Base-by-base conservation (phyloP, 2,329 filamentous ascomycete species). In the Claviceps paspali region DNA sequence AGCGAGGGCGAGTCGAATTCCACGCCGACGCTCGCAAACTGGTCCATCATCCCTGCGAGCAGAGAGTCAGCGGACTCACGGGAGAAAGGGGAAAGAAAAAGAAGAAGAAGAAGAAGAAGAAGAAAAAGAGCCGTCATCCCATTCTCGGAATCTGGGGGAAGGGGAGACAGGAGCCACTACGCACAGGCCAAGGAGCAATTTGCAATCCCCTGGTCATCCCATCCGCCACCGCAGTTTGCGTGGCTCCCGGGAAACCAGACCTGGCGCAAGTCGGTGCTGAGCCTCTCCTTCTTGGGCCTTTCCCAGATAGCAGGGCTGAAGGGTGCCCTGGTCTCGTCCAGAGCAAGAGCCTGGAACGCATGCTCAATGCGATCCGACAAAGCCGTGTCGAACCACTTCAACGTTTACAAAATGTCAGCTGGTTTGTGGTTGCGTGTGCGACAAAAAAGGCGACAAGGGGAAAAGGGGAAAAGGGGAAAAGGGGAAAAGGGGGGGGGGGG, bases 191-290 rank as follows among this genome's bases (percentile, higher is more conserved):
- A 50, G 17, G 54, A 55, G 12, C 54, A 51, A 36, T 63, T 58
- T 3, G 61, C 52, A 15, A 62, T 55, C 31, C 63, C 64, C 41
- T 68, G 61, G 33, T 71, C 67, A 5, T 56, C 51, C 71, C 71
- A 80, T 2, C 79, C 79, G 23, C 79, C 79, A 4, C 79, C 79
- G 33, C 81, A 73, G 47, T 83, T 80, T 9, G 66, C 73, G 50
- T 86, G 81, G 35, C 70, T 73, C 6, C 80, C 80, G 0, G 80
- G 75, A 48, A 86, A 85, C 75, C 75, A 79, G 10, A 68, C 64
- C 43, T 69, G 66, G 21, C 64, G 57, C 31, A 69, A 53, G 41
- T 69, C 59, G 2, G 63, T 65, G 17, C 51, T 56, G 11, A 54
- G 47, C 26, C 51, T 53, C 22, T 61, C 57, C 19, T 54, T 50